Evolutionary conservation across 371 early-diverging fungal genomes (phyloP), one percentile per base, ranked within the genome.

Genomic region (Rhizopus delemar): DNA sequence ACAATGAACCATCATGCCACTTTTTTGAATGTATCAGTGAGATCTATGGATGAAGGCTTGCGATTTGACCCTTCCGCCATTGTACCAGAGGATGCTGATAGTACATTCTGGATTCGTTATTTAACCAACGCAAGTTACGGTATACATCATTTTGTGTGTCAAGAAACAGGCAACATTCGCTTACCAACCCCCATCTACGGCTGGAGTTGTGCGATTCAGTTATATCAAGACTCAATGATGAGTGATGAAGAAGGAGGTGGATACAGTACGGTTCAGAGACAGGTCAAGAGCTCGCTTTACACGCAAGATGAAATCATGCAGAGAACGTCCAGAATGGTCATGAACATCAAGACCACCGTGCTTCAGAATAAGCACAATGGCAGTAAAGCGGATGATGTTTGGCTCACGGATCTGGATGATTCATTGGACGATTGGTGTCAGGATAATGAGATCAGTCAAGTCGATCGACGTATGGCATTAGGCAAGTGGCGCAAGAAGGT

Each of bases 401-500:
- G 81, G 81, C 28, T 80, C 15, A 63, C 64, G 0, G 81, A 80
- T 58, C 28, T 80, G 41, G 81, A 80, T 46, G 75, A 77, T 52
- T 53, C 68, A 11, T 50, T 80, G 48, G 81, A 77, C 31, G 81
- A 80, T 41, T 80, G 75, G 75, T 73, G 70, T 41, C 75, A 80
- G 41, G 78, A 79, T 41, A 52, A 60, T 8, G 65, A 68, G 22
- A 55, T 77, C 3, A 39, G 56, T 0, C 53, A 61, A 3, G 51
- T 62, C 4, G 75, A 72, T 6, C 48, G 63, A 4, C 56, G 76
- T 41, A 60, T 68, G 52, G 57, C 73, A 8, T 49, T 80, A 7
- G 81, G 81, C 3, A 74, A 72, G 56, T 80, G 81, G 81, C 59
- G 73, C 15, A 64, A 64, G 12, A 77, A 75, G n/a, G 70, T 77